A percentile compares a stretch with the other conserved stretches of the same genome.
phyloP scores from a whole-genome alignment of 1,284 basidiomycete species.

The Cerioporus squamosus region DNA sequence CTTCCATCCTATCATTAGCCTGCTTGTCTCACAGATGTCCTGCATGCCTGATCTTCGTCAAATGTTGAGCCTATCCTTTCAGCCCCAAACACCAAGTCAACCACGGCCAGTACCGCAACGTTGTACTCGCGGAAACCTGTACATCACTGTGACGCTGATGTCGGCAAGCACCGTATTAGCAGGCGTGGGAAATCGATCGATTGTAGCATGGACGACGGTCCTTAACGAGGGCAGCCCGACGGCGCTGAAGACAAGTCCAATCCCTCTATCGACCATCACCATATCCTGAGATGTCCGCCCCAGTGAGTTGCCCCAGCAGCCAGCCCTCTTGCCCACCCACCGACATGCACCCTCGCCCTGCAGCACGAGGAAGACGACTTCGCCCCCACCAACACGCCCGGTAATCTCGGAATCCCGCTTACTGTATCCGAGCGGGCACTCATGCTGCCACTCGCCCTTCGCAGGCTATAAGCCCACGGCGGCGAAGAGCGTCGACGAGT shows the following conservation, averaged over 20 bases:
- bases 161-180: constrained; percentile 34
- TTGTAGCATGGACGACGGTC: constrained; percentile 23
- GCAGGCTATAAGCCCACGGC: constrained; percentile 75
- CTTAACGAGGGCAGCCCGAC: constrained; percentile 16
- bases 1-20: constrained; percentile 3
- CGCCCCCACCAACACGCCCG: constrained; percentile 64
- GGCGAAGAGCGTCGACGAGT: constrained; percentile 71
- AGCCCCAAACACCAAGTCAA: no score
- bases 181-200: constrained; percentile 42
- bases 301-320: constrained; percentile 18
- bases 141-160: constrained; percentile 11
- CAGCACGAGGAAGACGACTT: constrained; percentile 72
- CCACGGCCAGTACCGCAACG: not conserved
- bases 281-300: constrained; percentile 20
- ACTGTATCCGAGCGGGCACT: constrained; percentile 7
- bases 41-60: not conserved
- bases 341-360: not conserved
- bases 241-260: constrained; percentile 11
- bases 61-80: no score
- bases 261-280: constrained; percentile 26
- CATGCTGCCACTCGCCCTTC: not conserved
- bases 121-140: not conserved
- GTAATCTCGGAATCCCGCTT: constrained; percentile 39
- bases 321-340: constrained; percentile 4
- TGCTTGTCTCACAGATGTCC: not conserved